Base-by-base conservation (phyloP, 768 basidiomycete genomes). In the Boletus barrowsii region DNA sequence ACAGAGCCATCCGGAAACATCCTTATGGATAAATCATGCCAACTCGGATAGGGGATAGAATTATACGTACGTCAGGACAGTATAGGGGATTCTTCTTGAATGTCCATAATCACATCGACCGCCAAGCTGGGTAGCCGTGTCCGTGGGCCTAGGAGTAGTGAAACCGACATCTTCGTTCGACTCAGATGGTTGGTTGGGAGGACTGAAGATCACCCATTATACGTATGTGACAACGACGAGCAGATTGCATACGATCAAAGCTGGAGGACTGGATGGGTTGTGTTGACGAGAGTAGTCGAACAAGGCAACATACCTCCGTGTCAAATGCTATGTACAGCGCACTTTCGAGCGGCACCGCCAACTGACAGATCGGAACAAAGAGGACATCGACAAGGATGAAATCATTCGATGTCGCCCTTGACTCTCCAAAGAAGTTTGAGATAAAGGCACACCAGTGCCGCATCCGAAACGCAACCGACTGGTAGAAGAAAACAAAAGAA, bases 371-470 rank as follows among this genome's bases (percentile, higher is more conserved):
- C 14, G 39, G 32, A 30, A 26, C 40, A 53, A 3, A 6, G 62
- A 52, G 30, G 40, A 45, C 15, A 22, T 1, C 3, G 42, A 63
- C n/a, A 56, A 35, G 32, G 30, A 51, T 9, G 60, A 13, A 24
- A 57, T 48, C 62, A 63, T 63, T 24, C 44, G 44, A 32, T 45
- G 62, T 24, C 57, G 58, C 43, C 53, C 13, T 40, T 54, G 30
- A 63, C 26, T n/a, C 39, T 40, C 62, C 62, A 55, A 32, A 63
- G 53, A 9, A 63, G 45, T 24, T 62, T 60, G 24, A 63, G 26
- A 0, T 52, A 45, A 5, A 63, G 30, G 5, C 18, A 8, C 14
- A 60, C 15, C 1, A 42, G 42, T 0, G 7, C n/a, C 8, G 22
- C 26, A 22, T 60, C 61, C 6, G 49, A 24, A 7, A 20, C 10